Conservation (phyloP, 495 filamentous ascomycete genomes). For the Lentithecium fluviatile region DNA sequence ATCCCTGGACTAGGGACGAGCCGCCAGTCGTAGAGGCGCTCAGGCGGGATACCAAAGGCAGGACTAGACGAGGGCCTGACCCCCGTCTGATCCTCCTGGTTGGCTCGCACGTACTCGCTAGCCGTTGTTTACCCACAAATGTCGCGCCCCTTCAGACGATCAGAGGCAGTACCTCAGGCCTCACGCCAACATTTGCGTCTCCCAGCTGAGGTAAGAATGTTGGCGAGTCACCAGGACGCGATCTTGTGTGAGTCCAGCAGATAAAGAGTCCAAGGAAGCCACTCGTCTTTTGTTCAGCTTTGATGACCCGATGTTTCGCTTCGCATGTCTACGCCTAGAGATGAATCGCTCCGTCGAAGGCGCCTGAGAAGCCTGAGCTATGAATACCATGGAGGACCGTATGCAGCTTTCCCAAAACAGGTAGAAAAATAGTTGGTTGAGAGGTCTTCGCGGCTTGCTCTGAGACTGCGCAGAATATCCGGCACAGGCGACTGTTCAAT, state of each 20-base stretch:
- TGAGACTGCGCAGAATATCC: conserved; percentile 1
- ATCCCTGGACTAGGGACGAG: conserved; percentile 27
- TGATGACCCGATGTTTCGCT: background rate
- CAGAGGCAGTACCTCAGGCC: background rate
- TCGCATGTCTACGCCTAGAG: background rate
- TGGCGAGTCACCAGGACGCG: conserved; percentile 15
- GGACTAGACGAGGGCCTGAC: conserved; percentile 8
- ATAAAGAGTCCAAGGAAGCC: conserved; percentile 11
- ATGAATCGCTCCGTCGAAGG: background rate
- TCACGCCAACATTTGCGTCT: background rate
- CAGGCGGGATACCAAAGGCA: conserved; percentile 23
- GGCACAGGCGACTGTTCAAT: conserved; percentile 9
- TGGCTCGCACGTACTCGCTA: conserved; percentile 23
- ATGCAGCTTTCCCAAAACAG: conserved; percentile 31
- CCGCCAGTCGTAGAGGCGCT: conserved; percentile 15
- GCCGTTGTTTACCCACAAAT: conserved; percentile 20
- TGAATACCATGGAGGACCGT: conserved; percentile 13
- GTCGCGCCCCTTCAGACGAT: conserved; percentile 7
- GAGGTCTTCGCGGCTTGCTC: conserved; percentile 5
- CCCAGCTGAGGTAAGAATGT: conserved; percentile 19
- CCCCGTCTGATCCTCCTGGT: conserved; percentile 3
- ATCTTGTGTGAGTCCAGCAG: conserved; percentile 1
- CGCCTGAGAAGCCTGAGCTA: conserved; percentile 3
- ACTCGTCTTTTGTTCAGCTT: conserved; percentile 14
- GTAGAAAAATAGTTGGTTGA: conserved; percentile 14